A percentile compares a stretch with the other conserved stretches of the same genome.
Evolutionary conservation across 768 basidiomycete genomes (phyloP).

Genomic region (Rhizopogon vesiculosus): DNA sequence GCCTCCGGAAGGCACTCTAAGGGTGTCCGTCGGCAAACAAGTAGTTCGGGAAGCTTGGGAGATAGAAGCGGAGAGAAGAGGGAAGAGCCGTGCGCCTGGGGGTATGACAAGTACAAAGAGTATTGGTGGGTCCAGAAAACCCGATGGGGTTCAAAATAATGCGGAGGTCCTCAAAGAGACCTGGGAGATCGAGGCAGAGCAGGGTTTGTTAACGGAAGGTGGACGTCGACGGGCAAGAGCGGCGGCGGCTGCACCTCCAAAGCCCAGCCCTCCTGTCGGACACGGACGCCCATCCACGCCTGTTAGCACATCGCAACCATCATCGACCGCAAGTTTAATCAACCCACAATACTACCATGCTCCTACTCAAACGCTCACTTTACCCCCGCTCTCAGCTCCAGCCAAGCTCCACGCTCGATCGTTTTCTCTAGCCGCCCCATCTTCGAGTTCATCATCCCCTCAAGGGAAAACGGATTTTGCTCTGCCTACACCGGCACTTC

Average conservation of each 20-base stretch:
- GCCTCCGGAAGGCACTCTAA: constrained; percentile 45
- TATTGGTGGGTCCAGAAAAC: not conserved
- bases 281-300: constrained; percentile 22
- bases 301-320: constrained; percentile 15
- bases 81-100: constrained; percentile 35
- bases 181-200: constrained; percentile 82
- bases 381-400: constrained; percentile 58
- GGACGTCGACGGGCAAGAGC: constrained; percentile 63
- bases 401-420: constrained; percentile 51
- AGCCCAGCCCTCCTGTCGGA: constrained; percentile 12
- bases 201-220: constrained; percentile 70
- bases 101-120: constrained; percentile 17
- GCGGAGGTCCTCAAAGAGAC: constrained; percentile 50
- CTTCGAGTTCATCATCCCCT: constrained; percentile 2
- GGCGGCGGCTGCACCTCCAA: constrained; percentile 26
- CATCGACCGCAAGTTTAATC: constrained; percentile 29
- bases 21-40: constrained; percentile 65
- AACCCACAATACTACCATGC: constrained; percentile 59
- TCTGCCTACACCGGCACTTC: constrained; percentile 64
- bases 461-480: constrained; percentile 37
- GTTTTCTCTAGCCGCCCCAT: constrained; percentile 46
- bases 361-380: constrained; percentile 51
- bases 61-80: constrained; percentile 59
- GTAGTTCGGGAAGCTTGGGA: constrained; percentile 78
- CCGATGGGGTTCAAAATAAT: constrained; percentile 2